A percentile compares a stretch with the other conserved stretches of the same genome.
These are phyloP conservation scores for Cordyceps pruinosa DNA, from an alignment of 2,329 filamentous ascomycete genomes.

Conservation along the genomic window DNA sequence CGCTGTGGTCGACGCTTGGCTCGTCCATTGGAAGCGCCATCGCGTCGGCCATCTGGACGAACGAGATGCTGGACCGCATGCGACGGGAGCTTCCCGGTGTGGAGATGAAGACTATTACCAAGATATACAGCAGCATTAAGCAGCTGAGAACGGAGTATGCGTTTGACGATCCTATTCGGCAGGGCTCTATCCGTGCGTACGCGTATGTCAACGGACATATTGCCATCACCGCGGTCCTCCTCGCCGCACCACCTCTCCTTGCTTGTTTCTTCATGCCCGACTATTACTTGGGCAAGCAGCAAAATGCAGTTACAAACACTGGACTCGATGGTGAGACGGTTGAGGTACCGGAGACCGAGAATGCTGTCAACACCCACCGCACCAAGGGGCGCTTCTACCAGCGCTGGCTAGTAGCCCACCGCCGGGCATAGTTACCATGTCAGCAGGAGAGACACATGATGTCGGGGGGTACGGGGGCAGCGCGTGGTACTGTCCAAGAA, in stretches of 20 bases:
- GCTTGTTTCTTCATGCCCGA: constrained; percentile 32
- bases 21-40: constrained; percentile 32
- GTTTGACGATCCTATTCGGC: constrained; percentile 17
- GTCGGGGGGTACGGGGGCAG: too few species aligned
- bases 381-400: neutral
- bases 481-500: too few species aligned
- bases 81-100: constrained; percentile 20
- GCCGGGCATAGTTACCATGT: neutral
- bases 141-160: constrained; percentile 8
- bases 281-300: constrained; percentile 26
- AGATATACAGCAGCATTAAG: constrained; percentile 1
- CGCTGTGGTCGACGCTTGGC: constrained; percentile 33
- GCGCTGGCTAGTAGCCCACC: neutral
- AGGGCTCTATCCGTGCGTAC: constrained; percentile 25
- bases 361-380: neutral
- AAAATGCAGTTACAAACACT: constrained; percentile 23
- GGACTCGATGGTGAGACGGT: constrained; percentile 13
- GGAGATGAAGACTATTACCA: constrained; percentile 16
- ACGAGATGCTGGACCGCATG: constrained; percentile 25
- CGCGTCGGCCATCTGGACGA: constrained; percentile 30
- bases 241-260: constrained; percentile 22
- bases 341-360: neutral
- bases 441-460: too few species aligned
- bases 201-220: constrained; percentile 16
- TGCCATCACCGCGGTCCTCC: neutral